Percentiles rank a stretch among this genome's conserved stretches.
These are phyloP conservation scores for Styphnolobium japonicum DNA, from an alignment of 306 rosid species.

Conservation along the genomic window DNA sequence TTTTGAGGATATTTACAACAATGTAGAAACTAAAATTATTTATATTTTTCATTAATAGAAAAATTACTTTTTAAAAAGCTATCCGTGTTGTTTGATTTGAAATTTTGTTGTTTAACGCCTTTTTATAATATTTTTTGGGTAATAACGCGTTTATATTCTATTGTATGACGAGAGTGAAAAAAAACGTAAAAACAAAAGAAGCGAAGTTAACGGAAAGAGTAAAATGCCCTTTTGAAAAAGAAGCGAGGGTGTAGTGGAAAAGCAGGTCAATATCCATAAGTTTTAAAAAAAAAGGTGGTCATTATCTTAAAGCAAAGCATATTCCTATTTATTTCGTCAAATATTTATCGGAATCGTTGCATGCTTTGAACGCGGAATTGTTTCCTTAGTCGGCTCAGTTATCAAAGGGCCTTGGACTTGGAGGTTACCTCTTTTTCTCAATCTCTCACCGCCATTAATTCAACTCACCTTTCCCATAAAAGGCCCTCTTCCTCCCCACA, in stretches of 20 bases:
- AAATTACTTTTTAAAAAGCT: too few species aligned
- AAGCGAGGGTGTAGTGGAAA: background rate
- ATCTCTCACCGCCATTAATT: background rate
- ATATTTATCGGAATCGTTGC: background rate
- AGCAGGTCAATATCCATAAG: background rate
- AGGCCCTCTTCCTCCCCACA: background rate
- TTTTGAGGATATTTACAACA: too few species aligned
- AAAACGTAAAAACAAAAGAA: background rate
- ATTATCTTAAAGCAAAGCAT: background rate
- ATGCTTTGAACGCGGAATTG: conserved; percentile 3
- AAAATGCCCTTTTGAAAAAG: background rate
- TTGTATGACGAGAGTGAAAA: background rate
- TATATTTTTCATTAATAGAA: too few species aligned
- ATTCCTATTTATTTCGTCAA: background rate
- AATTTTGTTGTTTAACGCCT: background rate
- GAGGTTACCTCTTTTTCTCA: background rate
- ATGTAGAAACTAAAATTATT: too few species aligned
- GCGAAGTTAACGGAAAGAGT: background rate
- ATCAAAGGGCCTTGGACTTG: background rate
- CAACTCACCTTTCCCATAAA: background rate
- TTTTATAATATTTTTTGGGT: too few species aligned
- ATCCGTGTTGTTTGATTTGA: too few species aligned
- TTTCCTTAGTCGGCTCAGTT: conserved; percentile 17
- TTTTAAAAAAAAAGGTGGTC: background rate
- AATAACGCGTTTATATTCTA: too few species aligned